Percentiles rank a stretch among this genome's conserved stretches.
These are phyloP conservation scores for Chlorella sp. DNA, from an alignment of 139 green algal species.

Conservation along the genomic window DNA sequence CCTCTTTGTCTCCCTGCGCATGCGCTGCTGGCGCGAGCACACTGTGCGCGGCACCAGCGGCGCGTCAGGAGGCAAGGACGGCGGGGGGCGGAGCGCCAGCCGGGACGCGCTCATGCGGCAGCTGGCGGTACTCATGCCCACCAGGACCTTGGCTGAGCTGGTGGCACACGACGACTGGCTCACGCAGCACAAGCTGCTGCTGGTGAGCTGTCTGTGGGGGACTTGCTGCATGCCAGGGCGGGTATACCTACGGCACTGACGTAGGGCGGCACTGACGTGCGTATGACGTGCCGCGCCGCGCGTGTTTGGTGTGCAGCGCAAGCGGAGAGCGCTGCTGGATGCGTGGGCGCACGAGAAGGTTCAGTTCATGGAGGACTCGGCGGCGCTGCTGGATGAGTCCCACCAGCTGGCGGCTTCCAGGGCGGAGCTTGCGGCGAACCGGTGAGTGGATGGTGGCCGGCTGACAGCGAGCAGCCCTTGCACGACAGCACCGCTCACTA, in stretches of 20 bases:
- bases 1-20: slow-evolving; percentile 15
- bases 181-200: slow-evolving; percentile 2
- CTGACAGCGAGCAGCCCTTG: too few relatives aligned
- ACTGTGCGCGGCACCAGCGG: neutral
- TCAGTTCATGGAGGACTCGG: slow-evolving; percentile 25
- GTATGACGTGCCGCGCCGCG: neutral
- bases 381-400: slow-evolving; percentile 21
- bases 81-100: too few relatives aligned
- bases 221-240: neutral
- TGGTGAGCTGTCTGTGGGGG: neutral
- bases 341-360: slow-evolving; percentile 15
- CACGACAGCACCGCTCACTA: too few relatives aligned
- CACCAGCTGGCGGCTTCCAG: neutral
- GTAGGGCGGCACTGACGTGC: neutral
- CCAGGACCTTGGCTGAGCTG: slow-evolving; percentile 1
- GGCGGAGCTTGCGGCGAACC: slow-evolving; percentile 20
- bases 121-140: slow-evolving; percentile 16
- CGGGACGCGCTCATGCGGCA: slow-evolving; percentile 18
- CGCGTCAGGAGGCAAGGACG: too few relatives aligned
- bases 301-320: slow-evolving; percentile 4
- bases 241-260: neutral
- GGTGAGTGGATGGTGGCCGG: too few relatives aligned
- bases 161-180: slow-evolving; percentile 25
- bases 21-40: slow-evolving; percentile 12
- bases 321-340: slow-evolving; percentile 12